Percentiles rank a stretch among this genome's conserved stretches.
Conservation (phyloP, 2,329 filamentous ascomycete species). For the Ophiostoma australiae region DNA sequence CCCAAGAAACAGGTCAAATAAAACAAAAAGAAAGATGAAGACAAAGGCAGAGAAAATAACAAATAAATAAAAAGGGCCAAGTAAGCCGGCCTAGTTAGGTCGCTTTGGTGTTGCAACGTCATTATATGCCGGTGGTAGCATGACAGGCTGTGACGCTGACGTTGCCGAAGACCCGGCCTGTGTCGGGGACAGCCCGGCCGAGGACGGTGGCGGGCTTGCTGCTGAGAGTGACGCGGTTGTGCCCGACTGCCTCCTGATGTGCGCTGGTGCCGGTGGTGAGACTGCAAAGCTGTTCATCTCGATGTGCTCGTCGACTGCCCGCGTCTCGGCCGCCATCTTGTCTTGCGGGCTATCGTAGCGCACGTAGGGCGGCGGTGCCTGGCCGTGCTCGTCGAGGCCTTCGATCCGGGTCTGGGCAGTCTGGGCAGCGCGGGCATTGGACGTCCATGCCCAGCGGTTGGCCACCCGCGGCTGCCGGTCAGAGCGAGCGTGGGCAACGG, state of each 20-base stretch:
- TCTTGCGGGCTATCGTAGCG: background rate
- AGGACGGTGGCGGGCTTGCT: background rate
- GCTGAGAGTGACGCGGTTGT: background rate
- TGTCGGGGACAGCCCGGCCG: background rate
- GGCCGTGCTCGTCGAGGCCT: conserved; percentile 31
- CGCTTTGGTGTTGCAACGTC: background rate
- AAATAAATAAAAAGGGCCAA: background rate
- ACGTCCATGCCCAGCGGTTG: conserved; percentile 26
- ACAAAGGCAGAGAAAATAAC: background rate
- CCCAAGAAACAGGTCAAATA: background rate
- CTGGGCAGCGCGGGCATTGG: background rate
- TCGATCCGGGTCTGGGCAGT: conserved; percentile 22
- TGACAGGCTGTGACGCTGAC: background rate
- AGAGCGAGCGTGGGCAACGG: background rate
- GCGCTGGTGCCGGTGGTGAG: background rate
- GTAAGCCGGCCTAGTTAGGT: background rate
- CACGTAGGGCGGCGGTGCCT: conserved; percentile 31
- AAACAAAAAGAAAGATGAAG: background rate
- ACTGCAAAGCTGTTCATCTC: background rate
- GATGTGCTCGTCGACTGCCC: background rate
- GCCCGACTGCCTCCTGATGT: background rate
- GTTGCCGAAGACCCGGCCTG: background rate
- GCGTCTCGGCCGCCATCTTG: background rate
- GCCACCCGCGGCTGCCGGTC: conserved; percentile 14
- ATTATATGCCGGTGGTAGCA: conserved; percentile 19